Evolutionary conservation across 108 stramenopile genomes (phyloP), one percentile per base, ranked within the genome.

Genomic region (Pseudonitzschia pungens): DNA sequence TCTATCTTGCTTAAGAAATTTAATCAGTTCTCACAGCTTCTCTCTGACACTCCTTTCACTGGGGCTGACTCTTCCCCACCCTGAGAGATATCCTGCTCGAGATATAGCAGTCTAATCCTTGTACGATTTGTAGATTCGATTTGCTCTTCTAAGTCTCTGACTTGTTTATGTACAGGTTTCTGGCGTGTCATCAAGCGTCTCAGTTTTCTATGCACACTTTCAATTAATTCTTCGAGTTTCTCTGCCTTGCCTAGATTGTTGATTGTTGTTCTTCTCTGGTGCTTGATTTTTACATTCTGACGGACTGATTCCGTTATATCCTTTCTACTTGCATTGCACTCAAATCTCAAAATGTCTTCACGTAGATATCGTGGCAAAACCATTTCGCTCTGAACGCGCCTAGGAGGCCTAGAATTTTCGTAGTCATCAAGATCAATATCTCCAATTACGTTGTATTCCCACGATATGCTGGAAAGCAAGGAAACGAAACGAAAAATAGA

Each of bases 271-370:
- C 82, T 65, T 12, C 91, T 71, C 56, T 88, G 84, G 22, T 84
- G 83, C 68, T 89, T 92, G 21, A 72, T 64, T 40, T 75, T 77
- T 20, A 87, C 84, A 63, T 83, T 82, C n/a, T 29, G 57, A 21
- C 91, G 84, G 0, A 92, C 89, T 1, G 86, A 68, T 15, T 60
- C 70, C 20, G 84, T 88, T 33, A 92, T 84, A 1, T 89, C 78
- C 9, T 60, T 45, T 54, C 84, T 87, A 28, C 77, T 65, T 14
- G 81, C 70, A 53, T 77, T 54, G 77, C 86, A 89, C 27, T 92
- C 87, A 41, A 79, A 76, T 32, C 66, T 67, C 11, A 92, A 80
- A 70, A 92, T 86, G 1, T 75, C 54, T 32, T 86, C 77, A 10
- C 91, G 86, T 43, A 88, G 64, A 27, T 58, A 63, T 10, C 83